A percentile compares a stretch with the other conserved stretches of the same genome.
These are phyloP conservation scores for Wickerhamiella spandovensis DNA, from an alignment of 805 yeast species.

Conservation along the genomic window DNA sequence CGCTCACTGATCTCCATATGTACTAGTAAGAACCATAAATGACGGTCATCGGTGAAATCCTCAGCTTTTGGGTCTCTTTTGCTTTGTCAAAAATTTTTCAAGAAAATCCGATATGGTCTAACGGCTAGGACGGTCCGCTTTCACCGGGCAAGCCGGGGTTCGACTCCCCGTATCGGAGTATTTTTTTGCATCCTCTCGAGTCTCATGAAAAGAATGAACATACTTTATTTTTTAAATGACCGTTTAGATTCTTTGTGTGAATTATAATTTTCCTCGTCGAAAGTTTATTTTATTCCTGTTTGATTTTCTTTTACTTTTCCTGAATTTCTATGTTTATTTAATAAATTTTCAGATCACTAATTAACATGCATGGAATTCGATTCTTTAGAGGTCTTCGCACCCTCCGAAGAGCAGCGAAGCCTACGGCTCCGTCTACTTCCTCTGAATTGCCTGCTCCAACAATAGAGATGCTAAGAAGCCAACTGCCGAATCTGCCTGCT, in stretches of 20 bases:
- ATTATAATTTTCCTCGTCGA: too few species aligned
- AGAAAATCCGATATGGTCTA: conserved; percentile 17
- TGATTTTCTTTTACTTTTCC: too few species aligned
- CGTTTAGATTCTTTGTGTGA: too few species aligned
- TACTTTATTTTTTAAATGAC: too few species aligned
- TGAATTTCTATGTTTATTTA: not conserved
- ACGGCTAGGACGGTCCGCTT: conserved; percentile 22
- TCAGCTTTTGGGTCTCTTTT: not conserved
- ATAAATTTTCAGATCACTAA: not conserved
- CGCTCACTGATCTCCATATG: too few species aligned
- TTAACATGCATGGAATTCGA: not conserved
- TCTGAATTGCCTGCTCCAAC: conserved; percentile 2
- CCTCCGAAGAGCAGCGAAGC: not conserved
- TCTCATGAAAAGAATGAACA: too few species aligned
- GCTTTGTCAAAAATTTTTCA: not conserved
- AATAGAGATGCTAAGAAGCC: conserved; percentile 3
- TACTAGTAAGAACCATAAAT: too few species aligned
- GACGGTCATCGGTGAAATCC: not conserved
- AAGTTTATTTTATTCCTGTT: too few species aligned
- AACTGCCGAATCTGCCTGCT: conserved; percentile 8
- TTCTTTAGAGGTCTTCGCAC: not conserved
- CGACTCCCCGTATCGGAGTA: conserved; percentile 20
- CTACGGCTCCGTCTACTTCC: not conserved
- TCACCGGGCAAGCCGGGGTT: conserved; percentile 21
- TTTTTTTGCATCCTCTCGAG: not conserved